Evolutionary conservation across 2,329 filamentous ascomycete species (phyloP), one percentile per base, ranked within the genome.

Genomic region (Fusarium illudens): DNA sequence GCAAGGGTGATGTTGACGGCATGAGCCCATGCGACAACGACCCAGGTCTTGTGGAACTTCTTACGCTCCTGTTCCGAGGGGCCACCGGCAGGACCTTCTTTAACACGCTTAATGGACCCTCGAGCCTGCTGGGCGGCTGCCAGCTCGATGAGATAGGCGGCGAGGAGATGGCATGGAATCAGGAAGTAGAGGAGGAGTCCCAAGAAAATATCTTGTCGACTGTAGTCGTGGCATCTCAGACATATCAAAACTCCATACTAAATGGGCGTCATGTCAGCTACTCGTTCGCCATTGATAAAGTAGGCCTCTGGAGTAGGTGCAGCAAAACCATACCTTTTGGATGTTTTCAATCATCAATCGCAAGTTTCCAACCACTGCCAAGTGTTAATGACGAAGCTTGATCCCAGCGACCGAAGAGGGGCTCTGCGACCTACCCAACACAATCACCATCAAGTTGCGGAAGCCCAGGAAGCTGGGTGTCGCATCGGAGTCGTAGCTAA

Each of bases 281-380:
- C 17, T 6, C 19, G 15, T 55, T 32, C 9, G 2, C 4, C 20
- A 1, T 8, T 6, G 36, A 56, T 37, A 36, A 30, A 30, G 11
- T 8, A 12, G 6, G 3, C 9, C n/a, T 17, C 13, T 10, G 12
- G 12, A 15, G 13, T 13, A 48, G 11, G n/a, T 12, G 19, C 27
- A 10, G 10, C 22, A 11, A 20, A 25, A n/a, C 3, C 22, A 64
- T 76, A 93, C 92, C 86, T 97, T 97, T 83, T 95, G 92, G 71
- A 95, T 93, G 77, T 99, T 99, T 80, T 98, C 96, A 75, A 99
- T 94, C 82, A 98, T 93, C 74, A 99, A 85, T 68, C 96, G 90
- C 53, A 99, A 81, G 77, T 99, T 99, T 74, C 94, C 96, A 51
- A 95, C 93, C 75, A 98, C 93, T 94, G 64, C 36, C 42, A 52